Evolutionary conservation across 768 basidiomycete species (phyloP).

Genomic region (Hemileccinum rubropunctum): DNA sequence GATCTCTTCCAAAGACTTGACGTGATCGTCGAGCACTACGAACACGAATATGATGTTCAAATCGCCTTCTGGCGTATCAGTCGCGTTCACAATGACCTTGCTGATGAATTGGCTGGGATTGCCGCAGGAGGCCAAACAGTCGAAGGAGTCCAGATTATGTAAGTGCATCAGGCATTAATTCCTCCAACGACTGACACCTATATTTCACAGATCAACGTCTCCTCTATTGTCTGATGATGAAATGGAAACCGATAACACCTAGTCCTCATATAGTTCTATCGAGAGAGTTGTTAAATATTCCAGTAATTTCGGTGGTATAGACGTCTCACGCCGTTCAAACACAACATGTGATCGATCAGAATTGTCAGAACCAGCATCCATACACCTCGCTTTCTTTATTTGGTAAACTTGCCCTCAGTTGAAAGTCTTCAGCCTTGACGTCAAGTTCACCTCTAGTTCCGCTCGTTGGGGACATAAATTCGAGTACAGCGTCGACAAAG

Average conservation of each 20-base stretch:
- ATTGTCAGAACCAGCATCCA: too few species aligned
- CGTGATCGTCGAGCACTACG: background rate
- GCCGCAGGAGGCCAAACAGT: conserved; percentile 6
- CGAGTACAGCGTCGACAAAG: background rate
- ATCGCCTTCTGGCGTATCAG: conserved; percentile 16
- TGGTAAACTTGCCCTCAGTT: too few species aligned
- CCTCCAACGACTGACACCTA: background rate
- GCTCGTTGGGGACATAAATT: too few species aligned
- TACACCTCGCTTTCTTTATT: too few species aligned
- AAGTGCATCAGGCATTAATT: background rate
- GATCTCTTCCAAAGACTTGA: conserved; percentile 17
- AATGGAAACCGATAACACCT: background rate
- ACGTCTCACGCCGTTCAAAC: too few species aligned
- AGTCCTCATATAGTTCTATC: too few species aligned
- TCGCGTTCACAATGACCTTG: conserved; percentile 12
- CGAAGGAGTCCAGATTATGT: conserved; percentile 2
- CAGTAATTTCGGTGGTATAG: too few species aligned
- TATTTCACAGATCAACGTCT: conserved; percentile 1
- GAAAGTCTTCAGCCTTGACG: too few species aligned
- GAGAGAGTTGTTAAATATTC: too few species aligned
- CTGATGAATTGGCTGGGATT: conserved; percentile 8
- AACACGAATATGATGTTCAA: conserved; percentile 3
- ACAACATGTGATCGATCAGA: too few species aligned
- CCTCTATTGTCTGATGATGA: conserved; percentile 1
- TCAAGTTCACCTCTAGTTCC: too few species aligned